Conservation (phyloP, 768 basidiomycete genomes). For the Pulveroboletus frians region DNA sequence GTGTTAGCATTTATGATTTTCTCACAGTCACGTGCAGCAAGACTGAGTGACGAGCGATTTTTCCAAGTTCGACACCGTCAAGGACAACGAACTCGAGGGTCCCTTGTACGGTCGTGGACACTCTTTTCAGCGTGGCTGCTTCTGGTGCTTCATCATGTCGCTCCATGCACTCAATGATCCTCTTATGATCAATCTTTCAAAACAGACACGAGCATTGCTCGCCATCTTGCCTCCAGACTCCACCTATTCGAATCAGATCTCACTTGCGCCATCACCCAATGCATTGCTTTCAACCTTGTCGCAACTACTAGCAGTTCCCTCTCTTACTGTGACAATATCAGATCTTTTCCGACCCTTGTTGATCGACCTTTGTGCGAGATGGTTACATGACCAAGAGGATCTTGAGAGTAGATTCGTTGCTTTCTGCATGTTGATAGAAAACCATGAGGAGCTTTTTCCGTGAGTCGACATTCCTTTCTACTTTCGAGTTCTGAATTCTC, state of each 20-base stretch:
- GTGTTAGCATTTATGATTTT: conserved; percentile 5
- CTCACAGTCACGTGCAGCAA: conserved; percentile 24
- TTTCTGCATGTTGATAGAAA: conserved; percentile 59
- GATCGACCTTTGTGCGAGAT: conserved; percentile 74
- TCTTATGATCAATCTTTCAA: conserved; percentile 50
- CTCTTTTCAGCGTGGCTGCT: neutral
- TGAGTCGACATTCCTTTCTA: conserved; percentile 34
- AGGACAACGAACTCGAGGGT: neutral
- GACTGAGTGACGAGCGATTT: conserved; percentile 1
- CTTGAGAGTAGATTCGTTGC: conserved; percentile 51
- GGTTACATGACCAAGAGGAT: conserved; percentile 56
- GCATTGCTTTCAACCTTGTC: conserved; percentile 55
- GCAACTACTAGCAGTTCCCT: conserved; percentile 51
- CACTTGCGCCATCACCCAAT: conserved; percentile 34
- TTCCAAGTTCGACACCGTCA: neutral
- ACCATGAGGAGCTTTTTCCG: conserved; percentile 69
- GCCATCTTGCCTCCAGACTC: conserved; percentile 41
- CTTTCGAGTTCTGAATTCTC: conserved; percentile 1
- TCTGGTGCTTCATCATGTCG: conserved; percentile 8
- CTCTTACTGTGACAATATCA: conserved; percentile 60
- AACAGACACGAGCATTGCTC: conserved; percentile 48
- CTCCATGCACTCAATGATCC: conserved; percentile 42
- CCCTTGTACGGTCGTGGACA: neutral
- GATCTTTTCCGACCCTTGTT: conserved; percentile 70
- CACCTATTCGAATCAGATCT: conserved; percentile 35